Evolutionary conservation across 352 stramenopile species (phyloP).

Genomic region (Globisporangium okanoganense): DNA sequence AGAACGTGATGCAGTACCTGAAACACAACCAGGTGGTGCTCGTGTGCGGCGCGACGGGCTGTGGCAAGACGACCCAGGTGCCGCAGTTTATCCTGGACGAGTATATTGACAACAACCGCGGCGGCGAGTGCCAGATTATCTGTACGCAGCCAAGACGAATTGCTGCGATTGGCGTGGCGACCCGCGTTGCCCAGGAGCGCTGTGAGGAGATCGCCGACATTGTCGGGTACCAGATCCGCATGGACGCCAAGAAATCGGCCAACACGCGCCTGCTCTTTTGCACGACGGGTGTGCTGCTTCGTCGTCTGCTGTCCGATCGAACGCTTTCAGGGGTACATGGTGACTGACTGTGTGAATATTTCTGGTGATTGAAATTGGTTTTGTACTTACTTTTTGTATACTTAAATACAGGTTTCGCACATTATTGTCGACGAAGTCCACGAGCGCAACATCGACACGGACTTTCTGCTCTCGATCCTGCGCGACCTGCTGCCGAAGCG

Average conservation of each 20-base stretch:
- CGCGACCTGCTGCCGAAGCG: slow-evolving; percentile 70
- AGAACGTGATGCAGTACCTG: slow-evolving; percentile 51
- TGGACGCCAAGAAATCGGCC: slow-evolving; percentile 88
- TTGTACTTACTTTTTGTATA: not conserved
- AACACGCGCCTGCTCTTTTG: slow-evolving; percentile 94
- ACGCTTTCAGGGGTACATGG: slow-evolving; percentile 67
- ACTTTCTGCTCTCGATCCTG: slow-evolving; percentile 95
- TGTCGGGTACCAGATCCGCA: slow-evolving; percentile 95
- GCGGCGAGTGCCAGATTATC: slow-evolving; percentile 93
- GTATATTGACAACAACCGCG: slow-evolving; percentile 74
- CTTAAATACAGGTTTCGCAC: slow-evolving; percentile 80
- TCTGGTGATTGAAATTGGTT: not conserved
- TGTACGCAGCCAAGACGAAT: slow-evolving; percentile 95
- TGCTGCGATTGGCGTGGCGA: slow-evolving; percentile 95
- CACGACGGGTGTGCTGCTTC: slow-evolving; percentile 94
- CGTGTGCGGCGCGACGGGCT: slow-evolving; percentile 94
- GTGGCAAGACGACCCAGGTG: slow-evolving; percentile 95
- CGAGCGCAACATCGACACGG: slow-evolving; percentile 95
- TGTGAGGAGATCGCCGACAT: slow-evolving; percentile 84
- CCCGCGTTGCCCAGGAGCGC: slow-evolving; percentile 93
- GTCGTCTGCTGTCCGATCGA: slow-evolving; percentile 89
- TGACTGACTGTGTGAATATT: not conserved
- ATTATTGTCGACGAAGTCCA: slow-evolving; percentile 99
- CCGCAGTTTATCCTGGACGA: slow-evolving; percentile 97
- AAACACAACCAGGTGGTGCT: slow-evolving; percentile 88